Base-by-base conservation (phyloP, 1,284 basidiomycete genomes). In the Moniliophthora roreri region DNA sequence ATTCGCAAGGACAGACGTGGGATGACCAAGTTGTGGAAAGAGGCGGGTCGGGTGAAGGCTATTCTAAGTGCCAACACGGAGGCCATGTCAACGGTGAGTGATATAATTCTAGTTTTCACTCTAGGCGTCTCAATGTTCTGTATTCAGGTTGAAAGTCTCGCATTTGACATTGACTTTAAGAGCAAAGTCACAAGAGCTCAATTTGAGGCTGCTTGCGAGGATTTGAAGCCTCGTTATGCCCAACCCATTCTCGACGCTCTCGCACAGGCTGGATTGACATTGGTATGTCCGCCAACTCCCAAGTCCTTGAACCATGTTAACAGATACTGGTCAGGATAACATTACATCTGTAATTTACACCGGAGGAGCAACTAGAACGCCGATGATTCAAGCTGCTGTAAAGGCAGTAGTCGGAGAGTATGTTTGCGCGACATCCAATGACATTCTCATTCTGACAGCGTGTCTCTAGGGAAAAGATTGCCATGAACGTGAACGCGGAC, bases 401-500 rank as follows among this genome's bases (percentile, higher is more conserved):
- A 87, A 83, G 61, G 76, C 80, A 0, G 80, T 84, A 28, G 88
- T 95, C 50, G 92, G 92, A 65, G 84, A 87, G 80, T 86, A 66
- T 58, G 84, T 77, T 3, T 13, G 8, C 15, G 21, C 20, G 35
- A 42, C 4, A 35, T 38, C 28, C 40, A 16, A 1, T 26, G 44
- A 18, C 21, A 38, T 3, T 2, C 34, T 52, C 24, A 18, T 36
- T 37, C 24, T 59, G 28, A 41, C 9, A 8, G 8, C 21, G n/a
- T n/a, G n/a, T n/a, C 16, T 18, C 15, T 54, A 88, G 85, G 44
- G 81, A 85, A 53, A 91, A 90, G 67, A 89, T 97, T 58, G 92
- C 94, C 6, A 80, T 90, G 63, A 98, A 98, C 62, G 93, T 99
- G 52, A 99, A 99, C 66, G 90, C 96, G 0, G 97, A 99, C 68